Evolutionary conservation across 768 basidiomycete genomes (phyloP), one percentile per base, ranked within the genome.

Genomic region (Collybia mongolica): DNA sequence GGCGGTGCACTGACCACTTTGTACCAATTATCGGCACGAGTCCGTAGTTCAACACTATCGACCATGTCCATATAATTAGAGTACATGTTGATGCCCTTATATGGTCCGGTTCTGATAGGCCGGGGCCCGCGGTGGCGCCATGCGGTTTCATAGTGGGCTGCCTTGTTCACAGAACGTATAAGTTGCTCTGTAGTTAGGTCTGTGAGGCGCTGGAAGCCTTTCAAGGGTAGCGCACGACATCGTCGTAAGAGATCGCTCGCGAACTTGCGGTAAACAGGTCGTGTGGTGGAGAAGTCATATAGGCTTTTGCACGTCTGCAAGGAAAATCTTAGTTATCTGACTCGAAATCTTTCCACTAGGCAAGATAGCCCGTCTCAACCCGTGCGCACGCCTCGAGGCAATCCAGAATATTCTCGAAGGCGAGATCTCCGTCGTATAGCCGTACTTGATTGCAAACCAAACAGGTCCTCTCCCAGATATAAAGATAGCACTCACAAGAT

Each of bases 1-100:
- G 84, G 83, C 0, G 86, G 86, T 2, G 83, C 80, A 26, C 76
- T 77, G 54, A 87, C 82, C 51, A 85, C 73, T 54, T 80, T 86
- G 71, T 84, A 88, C 86, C 86, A 88, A 29, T 62, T 66, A 23
- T 65, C 56, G 17, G 47, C 49, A 29, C 55, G 54, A 23, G 28
- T 49, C 28, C 51, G 45, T 20, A 40, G 29, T 8, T 20, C 15
- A 46, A 44, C 14, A 51, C 53, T 52, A n/a, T 59, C 54, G 2
- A 28, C 56, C 56, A 58, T 43, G 49, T 74, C 72, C 66, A 74
- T 69, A 50, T 71, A 75, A 46, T 71, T 73, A 1, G 71, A 72
- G 29, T 64, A 64, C 1, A 58, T 52, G 46, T 69, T 69, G 39
- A 66, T 56, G 8, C 66, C 66, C 23, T 66, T 59, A 28, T 65